Evolutionary conservation across 2,329 filamentous ascomycete genomes (phyloP), one percentile per base, ranked within the genome.

Genomic region (Coleophoma eucalyptorum): DNA sequence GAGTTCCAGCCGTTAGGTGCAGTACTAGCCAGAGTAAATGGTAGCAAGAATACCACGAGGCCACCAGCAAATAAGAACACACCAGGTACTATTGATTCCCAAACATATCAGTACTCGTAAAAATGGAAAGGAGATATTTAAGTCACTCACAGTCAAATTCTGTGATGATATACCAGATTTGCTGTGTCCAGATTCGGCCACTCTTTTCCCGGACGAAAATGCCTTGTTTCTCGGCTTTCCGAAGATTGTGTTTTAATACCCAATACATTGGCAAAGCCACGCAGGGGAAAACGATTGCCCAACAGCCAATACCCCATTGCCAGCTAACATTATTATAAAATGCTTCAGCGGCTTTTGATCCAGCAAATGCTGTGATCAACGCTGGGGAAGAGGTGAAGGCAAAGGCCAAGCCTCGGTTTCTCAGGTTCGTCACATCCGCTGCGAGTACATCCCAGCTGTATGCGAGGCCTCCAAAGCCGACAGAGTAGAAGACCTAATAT

Each of bases 401-500:
- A 32, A 70, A 68, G 40, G 73, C 62, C 52, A 74, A 59, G 54
- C 72, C 65, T 15, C 73, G 69, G 59, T 76, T 76, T 47, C 64
- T 58, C 12, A 76, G 62, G 4, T 65, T 66, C 2, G 72, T 73
- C 55, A 72, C 73, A 49, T 76, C 73, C 49, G 73, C 68, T 7
- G 74, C 56, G 51, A 75, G 69, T 52, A 76, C 66, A 18, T 64
- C 57, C 53, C 75, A 64, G 47, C 73, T 62, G 56, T 72, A 74
- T 5, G 62, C 56, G 5, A 74, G 57, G 6, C 69, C 72, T 5
- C 70, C 62, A 50, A 72, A 74, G 5, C 86, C 85, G 43, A 86
- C 77, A 50, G 75, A 76, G 62, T 84, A 87, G 55, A 89, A 84
- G n/a, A n/a, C n/a, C n/a, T n/a, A n/a, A n/a, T n/a, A n/a, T n/a